phyloP scores from a whole-genome alignment of 371 early-diverging fungal species.

The Lichtheimia corymbifera region DNA sequence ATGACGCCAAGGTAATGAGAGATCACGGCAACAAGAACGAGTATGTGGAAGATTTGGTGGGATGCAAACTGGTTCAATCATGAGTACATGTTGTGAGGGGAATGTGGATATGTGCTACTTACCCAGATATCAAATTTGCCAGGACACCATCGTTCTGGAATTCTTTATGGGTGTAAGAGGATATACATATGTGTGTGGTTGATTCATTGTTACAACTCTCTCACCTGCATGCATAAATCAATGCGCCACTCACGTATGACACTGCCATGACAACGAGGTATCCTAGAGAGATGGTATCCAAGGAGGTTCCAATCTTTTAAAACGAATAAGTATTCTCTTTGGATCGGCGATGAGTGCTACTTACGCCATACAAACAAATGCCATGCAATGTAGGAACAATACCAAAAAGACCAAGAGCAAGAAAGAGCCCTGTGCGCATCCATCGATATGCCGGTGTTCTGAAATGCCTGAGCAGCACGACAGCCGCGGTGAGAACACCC shows the following conservation, averaged over 20 bases:
- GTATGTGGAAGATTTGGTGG: slow-evolving; percentile 91
- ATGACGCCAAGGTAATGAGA: slow-evolving; percentile 82
- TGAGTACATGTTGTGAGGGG: neutral
- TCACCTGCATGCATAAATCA: slow-evolving; percentile 78
- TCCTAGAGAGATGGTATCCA: slow-evolving; percentile 61
- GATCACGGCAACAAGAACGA: slow-evolving; percentile 78
- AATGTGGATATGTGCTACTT: slow-evolving; percentile 26
- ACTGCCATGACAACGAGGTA: slow-evolving; percentile 72
- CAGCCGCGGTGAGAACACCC: slow-evolving; percentile 39
- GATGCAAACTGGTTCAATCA: slow-evolving; percentile 58
- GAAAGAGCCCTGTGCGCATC: slow-evolving; percentile 78
- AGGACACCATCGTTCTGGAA: slow-evolving; percentile 64
- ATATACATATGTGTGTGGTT: neutral
- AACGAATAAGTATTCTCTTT: neutral
- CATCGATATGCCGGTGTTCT: slow-evolving; percentile 77
- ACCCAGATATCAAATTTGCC: slow-evolving; percentile 65
- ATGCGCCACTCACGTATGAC: slow-evolving; percentile 81
- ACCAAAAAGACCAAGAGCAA: slow-evolving; percentile 78
- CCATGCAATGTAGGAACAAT: slow-evolving; percentile 79
- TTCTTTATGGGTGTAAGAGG: slow-evolving; percentile 16
- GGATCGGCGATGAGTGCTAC: slow-evolving; percentile 8
- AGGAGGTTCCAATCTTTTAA: slow-evolving; percentile 34
- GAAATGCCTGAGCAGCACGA: slow-evolving; percentile 64
- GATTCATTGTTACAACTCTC: neutral
- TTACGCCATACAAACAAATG: slow-evolving; percentile 70